Evolutionary conservation across 257 asterid genomes (phyloP), one percentile per base, ranked within the genome.

Genomic region (Avicennia marina): DNA sequence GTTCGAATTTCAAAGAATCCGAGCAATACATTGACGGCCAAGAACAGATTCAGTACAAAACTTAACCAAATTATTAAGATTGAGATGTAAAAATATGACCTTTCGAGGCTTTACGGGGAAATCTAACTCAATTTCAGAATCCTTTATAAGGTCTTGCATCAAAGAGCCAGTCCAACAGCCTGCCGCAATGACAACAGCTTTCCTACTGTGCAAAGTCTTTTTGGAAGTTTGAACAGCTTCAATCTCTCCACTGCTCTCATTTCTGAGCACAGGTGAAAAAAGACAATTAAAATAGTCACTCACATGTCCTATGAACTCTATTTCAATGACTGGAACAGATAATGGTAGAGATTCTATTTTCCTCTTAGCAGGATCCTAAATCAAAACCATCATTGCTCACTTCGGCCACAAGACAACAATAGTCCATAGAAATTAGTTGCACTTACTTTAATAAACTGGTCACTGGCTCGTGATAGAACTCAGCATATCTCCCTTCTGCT

Each of bases 111-210:
- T 80, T 56, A 91, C 76, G 10, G 98, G 98, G 69, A 91, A 58
- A 77, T 86, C 75, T 49, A 85, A 45, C 36, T 80, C 66, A 53
- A 74, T 65, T 46, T 72, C 79, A 51, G 83, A 76, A 66, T 74
- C 70, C 63, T 68, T 67, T 26, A 77, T 43, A 51, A 91, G 63
- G 34, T 78, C 76, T 19, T 75, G 75, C 78, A 88, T 75, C 78
- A 91, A 69, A 33, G 93, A 74, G 36, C 96, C 98, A 72, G 80
- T 91, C 98, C 98, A 91, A 62, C 88, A 87, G 64, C 98, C 98
- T 18, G 96, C 86, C 49, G 98, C 95, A 75, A 88, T 45, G 21
- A 91, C 69, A 56, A 85, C 88, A 76, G 96, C 95, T 74, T 83
- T 81, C 74, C 72, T 81, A 64, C 89, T 39, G 7, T 21, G 76